Evolutionary conservation across 139 green algal genomes (phyloP).

Genomic region (Micromonas pusilla): DNA sequence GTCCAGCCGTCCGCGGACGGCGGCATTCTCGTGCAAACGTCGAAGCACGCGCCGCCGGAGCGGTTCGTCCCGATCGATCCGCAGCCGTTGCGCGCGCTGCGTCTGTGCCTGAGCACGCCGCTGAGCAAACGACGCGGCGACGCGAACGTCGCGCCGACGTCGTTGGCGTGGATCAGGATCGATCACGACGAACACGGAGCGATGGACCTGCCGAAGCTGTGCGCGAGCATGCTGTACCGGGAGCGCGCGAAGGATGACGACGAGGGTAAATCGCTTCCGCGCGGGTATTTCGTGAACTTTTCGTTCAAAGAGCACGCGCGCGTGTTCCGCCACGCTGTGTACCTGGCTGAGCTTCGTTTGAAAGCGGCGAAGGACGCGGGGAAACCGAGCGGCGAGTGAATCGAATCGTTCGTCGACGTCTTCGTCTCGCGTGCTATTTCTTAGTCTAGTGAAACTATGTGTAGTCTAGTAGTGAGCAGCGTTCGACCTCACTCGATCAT

Average conservation of each 20-base stretch:
- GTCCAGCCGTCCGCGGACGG: too few relatives aligned
- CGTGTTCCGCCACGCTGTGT: background rate
- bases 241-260: background rate
- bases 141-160: background rate
- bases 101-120: background rate
- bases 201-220: background rate
- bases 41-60: too few relatives aligned
- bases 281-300: background rate
- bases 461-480: too few relatives aligned
- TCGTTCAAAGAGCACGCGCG: background rate
- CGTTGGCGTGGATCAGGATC: background rate
- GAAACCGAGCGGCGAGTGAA: too few relatives aligned
- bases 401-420: too few relatives aligned
- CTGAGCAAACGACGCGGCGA: background rate
- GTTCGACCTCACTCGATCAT: too few relatives aligned
- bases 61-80: background rate
- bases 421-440: too few relatives aligned
- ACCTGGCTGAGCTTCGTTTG: too few relatives aligned
- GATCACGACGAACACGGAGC: background rate
- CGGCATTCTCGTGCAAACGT: too few relatives aligned
- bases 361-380: too few relatives aligned
- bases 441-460: too few relatives aligned
- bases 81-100: background rate
- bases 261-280: too few relatives aligned
- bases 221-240: background rate